Conservation (phyloP, 257 asterid species). For the Nicotiana knightiana region DNA sequence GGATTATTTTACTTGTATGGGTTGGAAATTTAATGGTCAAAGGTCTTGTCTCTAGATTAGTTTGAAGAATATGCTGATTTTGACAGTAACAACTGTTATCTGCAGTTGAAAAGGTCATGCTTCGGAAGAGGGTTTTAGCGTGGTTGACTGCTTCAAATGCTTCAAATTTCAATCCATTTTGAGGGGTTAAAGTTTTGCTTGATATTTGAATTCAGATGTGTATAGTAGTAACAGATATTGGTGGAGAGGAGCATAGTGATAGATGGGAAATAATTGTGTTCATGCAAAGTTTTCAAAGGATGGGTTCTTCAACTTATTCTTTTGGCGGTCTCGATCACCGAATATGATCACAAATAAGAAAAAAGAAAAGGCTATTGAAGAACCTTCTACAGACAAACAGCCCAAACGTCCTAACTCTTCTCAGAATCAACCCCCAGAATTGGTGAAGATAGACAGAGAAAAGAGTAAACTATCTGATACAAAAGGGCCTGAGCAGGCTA, state of each 20-base stretch:
- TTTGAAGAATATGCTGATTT: slow-evolving; percentile 3
- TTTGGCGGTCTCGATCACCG: slow-evolving; percentile 10
- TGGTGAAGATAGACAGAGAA: neutral
- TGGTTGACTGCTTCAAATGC: slow-evolving; percentile 4
- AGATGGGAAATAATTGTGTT: slow-evolving; percentile 23
- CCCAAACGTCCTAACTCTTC: neutral
- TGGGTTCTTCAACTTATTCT: slow-evolving; percentile 9
- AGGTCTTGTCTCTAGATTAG: neutral
- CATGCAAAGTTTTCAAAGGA: slow-evolving; percentile 9
- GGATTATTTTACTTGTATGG: slow-evolving; percentile 2
- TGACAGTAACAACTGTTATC: neutral
- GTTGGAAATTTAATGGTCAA: neutral
- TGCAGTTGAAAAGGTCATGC: neutral
- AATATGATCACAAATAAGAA: slow-evolving; percentile 4
- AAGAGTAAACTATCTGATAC: neutral
- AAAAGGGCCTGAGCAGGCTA: neutral
- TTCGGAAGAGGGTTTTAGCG: neutral
- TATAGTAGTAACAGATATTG: neutral
- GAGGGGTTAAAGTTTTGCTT: neutral
- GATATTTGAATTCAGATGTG: neutral
- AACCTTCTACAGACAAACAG: neutral
- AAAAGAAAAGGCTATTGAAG: neutral
- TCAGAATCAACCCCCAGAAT: slow-evolving; percentile 14
- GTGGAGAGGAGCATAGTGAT: neutral
- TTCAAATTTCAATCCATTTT: neutral